Conservation (phyloP, 2,329 filamentous ascomycete species). For the Ilyonectria destructans region DNA sequence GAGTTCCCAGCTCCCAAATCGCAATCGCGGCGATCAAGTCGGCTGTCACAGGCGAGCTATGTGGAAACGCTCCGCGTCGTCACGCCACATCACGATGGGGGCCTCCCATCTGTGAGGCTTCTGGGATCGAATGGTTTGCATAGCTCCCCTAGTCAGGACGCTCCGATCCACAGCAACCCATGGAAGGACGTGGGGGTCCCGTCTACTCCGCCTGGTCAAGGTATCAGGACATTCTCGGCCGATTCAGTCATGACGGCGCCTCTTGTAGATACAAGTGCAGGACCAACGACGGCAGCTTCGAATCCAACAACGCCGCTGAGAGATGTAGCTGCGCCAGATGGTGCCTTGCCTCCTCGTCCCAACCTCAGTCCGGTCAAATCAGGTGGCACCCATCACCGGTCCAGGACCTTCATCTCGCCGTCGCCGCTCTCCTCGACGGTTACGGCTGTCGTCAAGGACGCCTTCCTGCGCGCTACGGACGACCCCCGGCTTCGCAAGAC, state of each 20-base stretch:
- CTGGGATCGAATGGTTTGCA: conserved; percentile 52
- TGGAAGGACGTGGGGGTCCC: conserved; percentile 59
- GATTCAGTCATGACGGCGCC: conserved; percentile 52
- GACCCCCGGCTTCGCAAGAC: conserved; percentile 58
- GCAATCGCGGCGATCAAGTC: conserved; percentile 66
- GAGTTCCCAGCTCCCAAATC: conserved; percentile 45
- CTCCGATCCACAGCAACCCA: conserved; percentile 61
- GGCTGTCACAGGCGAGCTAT: conserved; percentile 64
- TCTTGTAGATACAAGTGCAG: conserved; percentile 19
- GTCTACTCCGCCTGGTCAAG: conserved; percentile 52
- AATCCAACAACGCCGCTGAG: conserved; percentile 53
- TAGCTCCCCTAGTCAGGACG: conserved; percentile 54
- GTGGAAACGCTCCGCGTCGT: conserved; percentile 56
- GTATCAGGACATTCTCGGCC: conserved; percentile 57
- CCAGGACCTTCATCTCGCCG: conserved; percentile 70
- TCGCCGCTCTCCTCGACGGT: conserved; percentile 74
- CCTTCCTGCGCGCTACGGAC: conserved; percentile 65
- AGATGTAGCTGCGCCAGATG: conserved; percentile 48
- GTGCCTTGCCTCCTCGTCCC: conserved; percentile 50
- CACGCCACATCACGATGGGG: conserved; percentile 55
- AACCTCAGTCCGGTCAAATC: conserved; percentile 50
- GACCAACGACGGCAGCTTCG: conserved; percentile 48
- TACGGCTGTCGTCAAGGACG: conserved; percentile 71
- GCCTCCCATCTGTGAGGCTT: conserved; percentile 56
- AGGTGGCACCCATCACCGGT: conserved; percentile 49